Base-by-base conservation (phyloP, 768 basidiomycete species). In the Porpolomopsis calyptriformis region DNA sequence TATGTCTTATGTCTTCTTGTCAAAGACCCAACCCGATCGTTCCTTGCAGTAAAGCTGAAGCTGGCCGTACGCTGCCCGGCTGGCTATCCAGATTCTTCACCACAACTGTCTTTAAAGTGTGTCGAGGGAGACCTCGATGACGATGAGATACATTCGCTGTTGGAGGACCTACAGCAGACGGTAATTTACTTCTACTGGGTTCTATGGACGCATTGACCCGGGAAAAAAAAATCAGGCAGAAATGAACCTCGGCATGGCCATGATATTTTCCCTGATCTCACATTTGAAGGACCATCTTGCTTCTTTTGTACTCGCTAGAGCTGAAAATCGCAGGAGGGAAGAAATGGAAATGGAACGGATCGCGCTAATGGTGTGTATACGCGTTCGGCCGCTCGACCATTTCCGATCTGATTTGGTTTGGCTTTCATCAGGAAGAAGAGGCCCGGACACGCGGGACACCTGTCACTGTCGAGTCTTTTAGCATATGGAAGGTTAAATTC, bases 231-330 rank as follows among this genome's bases (percentile, higher is more conserved):
- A 25, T 20, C 44, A 87, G 84, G 86, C 85, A 46, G 76, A 83
- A 57, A 89, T 92, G 58, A 91, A 86, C 60, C 57, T 89, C 18
- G 90, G 90, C 35, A 93, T 93, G 84, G 92, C 96, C 2, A 97
- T 98, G 92, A 93, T 92, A 14, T 99, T 96, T 59, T 91, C 94
- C 0, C 71, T 99, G 14, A 82, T 91, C 9, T 83, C 86, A 0
- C 82, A 85, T 55, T 73, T 96, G 37, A 73, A 85, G 52, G 92
- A 97, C 62, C 71, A 77, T 41, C 67, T 97, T 12, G 75, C 80
- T 4, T 56, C 59, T 14, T 64, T 93, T 20, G 75, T 90, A 27
- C 73, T 73, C 31, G 56, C 64, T 36, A 76, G 88, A 52, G 69
- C 68, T 16, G 79, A 79, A 47, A 71, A 62, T 48, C 71, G 65